Conservation (phyloP, 108 stramenopile species). For the Mayamaea pseudoterrestris region DNA sequence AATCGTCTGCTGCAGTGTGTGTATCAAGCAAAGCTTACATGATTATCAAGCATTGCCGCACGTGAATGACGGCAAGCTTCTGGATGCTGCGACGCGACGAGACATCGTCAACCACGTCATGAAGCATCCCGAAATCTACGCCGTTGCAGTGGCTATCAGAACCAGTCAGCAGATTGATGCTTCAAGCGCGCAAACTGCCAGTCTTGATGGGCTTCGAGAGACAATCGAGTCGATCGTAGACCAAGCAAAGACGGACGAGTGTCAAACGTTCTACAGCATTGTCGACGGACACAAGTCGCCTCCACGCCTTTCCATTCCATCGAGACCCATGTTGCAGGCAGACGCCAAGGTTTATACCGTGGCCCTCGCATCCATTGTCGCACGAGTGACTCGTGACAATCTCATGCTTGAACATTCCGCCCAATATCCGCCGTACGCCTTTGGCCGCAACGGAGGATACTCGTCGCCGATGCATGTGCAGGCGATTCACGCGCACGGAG, state of each 20-base stretch:
- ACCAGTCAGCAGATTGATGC: slow-evolving; percentile 46
- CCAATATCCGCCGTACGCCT: slow-evolving; percentile 48
- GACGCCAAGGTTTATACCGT: slow-evolving; percentile 60
- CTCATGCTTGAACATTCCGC: slow-evolving; percentile 31
- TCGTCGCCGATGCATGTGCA: slow-evolving; percentile 39
- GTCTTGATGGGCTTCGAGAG: slow-evolving; percentile 46
- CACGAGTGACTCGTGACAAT: slow-evolving; percentile 36
- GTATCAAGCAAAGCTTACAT: slow-evolving; percentile 10
- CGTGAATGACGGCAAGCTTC: slow-evolving; percentile 57
- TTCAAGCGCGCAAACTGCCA: slow-evolving; percentile 28
- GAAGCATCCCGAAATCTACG: slow-evolving; percentile 29
- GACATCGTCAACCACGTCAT: slow-evolving; percentile 41
- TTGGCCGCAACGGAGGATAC: slow-evolving; percentile 46
- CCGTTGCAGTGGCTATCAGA: slow-evolving; percentile 24
- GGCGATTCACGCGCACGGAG: slow-evolving; percentile 38
- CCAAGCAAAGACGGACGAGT: background rate
- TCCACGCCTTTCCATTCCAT: slow-evolving; percentile 20
- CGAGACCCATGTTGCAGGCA: slow-evolving; percentile 53
- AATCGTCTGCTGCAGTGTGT: slow-evolving; percentile 55
- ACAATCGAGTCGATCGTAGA: slow-evolving; percentile 50
- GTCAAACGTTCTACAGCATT: slow-evolving; percentile 29
- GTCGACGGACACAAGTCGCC: slow-evolving; percentile 53
- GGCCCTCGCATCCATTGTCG: slow-evolving; percentile 59
- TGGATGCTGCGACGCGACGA: slow-evolving; percentile 22
- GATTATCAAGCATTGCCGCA: background rate